phyloP scores from a whole-genome alignment of 2,329 filamentous ascomycete genomes.

The Diaporthe velutina region DNA sequence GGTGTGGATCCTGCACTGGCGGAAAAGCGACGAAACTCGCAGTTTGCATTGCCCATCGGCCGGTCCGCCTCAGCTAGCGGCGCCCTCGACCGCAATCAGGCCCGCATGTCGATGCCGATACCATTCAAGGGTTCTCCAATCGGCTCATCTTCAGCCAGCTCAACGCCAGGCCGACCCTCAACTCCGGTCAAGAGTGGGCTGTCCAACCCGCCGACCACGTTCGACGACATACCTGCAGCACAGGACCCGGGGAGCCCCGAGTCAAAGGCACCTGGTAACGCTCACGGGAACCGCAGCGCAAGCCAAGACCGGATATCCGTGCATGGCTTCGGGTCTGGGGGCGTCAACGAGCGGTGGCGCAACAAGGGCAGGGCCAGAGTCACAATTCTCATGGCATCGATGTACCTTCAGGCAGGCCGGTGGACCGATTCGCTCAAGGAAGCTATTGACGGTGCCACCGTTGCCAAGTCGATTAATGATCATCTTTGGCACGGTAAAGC shows the following conservation, averaged over 20 bases:
- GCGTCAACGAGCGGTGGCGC: conserved; percentile 81
- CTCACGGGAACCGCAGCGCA: conserved; percentile 38
- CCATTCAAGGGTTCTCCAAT: conserved; percentile 61
- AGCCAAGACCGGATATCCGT: conserved; percentile 71
- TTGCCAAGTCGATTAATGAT: conserved; percentile 85
- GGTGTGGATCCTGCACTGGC: conserved; percentile 57
- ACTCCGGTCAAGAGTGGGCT: conserved; percentile 64
- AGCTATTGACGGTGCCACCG: conserved; percentile 82
- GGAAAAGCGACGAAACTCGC: conserved; percentile 66
- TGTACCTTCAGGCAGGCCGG: conserved; percentile 89
- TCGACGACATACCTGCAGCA: conserved; percentile 59
- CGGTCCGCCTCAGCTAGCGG: conserved; percentile 68
- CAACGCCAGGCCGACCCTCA: conserved; percentile 63
- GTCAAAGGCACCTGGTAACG: conserved; percentile 46
- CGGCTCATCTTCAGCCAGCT: conserved; percentile 53
- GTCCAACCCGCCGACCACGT: conserved; percentile 62
- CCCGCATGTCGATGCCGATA: conserved; percentile 86
- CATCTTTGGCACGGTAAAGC: conserved; percentile 98
- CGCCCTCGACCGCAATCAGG: conserved; percentile 69
- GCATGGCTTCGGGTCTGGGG: conserved; percentile 79
- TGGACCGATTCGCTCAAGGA: conserved; percentile 92
- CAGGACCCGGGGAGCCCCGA: conserved; percentile 57
- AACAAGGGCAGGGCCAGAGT: conserved; percentile 85
- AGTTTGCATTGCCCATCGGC: conserved; percentile 62
- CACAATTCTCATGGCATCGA: conserved; percentile 82